Evolutionary conservation across 208 protist species (phyloP), one percentile per base, ranked within the genome.

Genomic region (Novymonas esmeraldas): DNA sequence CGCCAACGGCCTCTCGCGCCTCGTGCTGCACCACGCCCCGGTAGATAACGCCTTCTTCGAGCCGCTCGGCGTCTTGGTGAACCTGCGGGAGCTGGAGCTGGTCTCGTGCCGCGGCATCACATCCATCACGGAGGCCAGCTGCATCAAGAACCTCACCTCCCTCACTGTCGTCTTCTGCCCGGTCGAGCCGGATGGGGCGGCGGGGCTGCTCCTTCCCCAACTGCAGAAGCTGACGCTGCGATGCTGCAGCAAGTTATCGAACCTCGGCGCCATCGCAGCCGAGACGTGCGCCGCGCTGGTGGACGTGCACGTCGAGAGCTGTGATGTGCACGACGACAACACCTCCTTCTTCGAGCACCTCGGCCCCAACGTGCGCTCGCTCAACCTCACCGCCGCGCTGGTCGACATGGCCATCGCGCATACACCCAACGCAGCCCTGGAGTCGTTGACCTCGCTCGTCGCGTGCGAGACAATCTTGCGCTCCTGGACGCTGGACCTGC

Each of bases 31-130:
- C 59, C 79, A 93, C 66, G 78, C 89, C 14, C 75, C 74, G 11
- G 78, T 95, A 22, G 82, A 89, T 58, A 77, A 82, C 46, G 61
- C 73, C 42, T 92, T 87, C 51, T 95, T 95, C 38, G 84, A 90
- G 44, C 61, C 62, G 0, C 76, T 95, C 24, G 79, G 64, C 6
- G 70, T 73, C 3, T 69, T 91, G 16, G 79, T 59, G 3, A 83
- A 89, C 49, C 64, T 95, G 52, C 54, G 62, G 54, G 75, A 78
- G 58, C 76, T 95, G 45, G 86, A 95, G 77, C 71, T 95, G 31
- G 84, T 91, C 22, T 82, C 75, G 22, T 95, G 89, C 64, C 83
- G 85, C 34, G 70, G 75, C 50, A 68, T 93, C 44, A 93, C 82
- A 11, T 80, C 82, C 26, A 74, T 95, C 34, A 63, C 45, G 11